These are phyloP conservation scores for Catenaria anguillulae DNA, from an alignment of 371 early-diverging fungal genomes.

Conservation along the genomic window DNA sequence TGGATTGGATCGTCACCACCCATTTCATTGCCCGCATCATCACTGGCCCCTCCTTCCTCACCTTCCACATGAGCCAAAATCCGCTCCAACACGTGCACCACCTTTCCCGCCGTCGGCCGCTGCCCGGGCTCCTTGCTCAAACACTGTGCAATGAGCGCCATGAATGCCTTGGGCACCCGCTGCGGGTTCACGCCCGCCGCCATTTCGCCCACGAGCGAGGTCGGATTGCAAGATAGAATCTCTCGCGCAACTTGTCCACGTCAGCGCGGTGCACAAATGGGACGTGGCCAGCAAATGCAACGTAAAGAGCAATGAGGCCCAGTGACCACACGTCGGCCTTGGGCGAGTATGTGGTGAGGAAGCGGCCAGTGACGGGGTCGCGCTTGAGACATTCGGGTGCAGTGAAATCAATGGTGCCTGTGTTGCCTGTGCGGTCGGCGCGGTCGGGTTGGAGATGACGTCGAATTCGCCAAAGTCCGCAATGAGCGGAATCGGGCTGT, in stretches of 20 bases:
- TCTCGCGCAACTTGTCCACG: slow-evolving; percentile 65
- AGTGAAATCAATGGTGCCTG: slow-evolving; percentile 90
- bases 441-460: slow-evolving; percentile 18
- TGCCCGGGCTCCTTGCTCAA: slow-evolving; percentile 13
- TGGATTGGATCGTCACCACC: background rate
- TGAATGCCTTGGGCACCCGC: slow-evolving; percentile 16
- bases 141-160: slow-evolving; percentile 12
- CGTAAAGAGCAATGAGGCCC: slow-evolving; percentile 74
- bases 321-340: slow-evolving; percentile 90
- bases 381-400: slow-evolving; percentile 62
- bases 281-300: slow-evolving; percentile 63
- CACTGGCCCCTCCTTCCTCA: background rate
- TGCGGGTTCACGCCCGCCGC: no score
- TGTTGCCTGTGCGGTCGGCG: slow-evolving; percentile 72
- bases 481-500: slow-evolving; percentile 63
- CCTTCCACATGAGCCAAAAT: background rate
- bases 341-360: slow-evolving; percentile 54
- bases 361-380: slow-evolving; percentile 42
- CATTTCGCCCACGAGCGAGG: no score
- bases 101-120: slow-evolving; percentile 16
- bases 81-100: slow-evolving; percentile 8
- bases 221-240: slow-evolving; percentile 45
- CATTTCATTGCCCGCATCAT: background rate
- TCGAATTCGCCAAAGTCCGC: slow-evolving; percentile 97
- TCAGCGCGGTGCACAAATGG: slow-evolving; percentile 76